Percentiles rank a stretch among this genome's conserved stretches.
phyloP scores from a whole-genome alignment of 225 moss, liverwort and hornwort species.

The Climacium dendroides region DNA sequence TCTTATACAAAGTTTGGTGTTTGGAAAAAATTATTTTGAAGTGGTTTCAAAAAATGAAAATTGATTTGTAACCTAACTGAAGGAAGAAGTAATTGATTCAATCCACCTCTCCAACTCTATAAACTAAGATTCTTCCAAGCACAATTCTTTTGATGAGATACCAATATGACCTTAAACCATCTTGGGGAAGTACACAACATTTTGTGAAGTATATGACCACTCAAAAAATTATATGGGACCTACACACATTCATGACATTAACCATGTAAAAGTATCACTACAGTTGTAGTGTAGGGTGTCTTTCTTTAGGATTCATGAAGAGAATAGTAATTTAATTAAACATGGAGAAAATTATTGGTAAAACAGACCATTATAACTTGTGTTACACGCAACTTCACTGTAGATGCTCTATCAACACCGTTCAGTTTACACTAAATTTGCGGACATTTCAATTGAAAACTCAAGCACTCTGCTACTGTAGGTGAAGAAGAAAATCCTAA shows the following conservation, averaged over 20 bases:
- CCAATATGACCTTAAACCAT: not conserved
- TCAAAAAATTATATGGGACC: not conserved
- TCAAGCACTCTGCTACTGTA: not conserved
- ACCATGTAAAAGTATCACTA: not conserved
- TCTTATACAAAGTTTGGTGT: not conserved
- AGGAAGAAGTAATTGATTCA: not conserved
- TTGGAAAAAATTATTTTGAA: not conserved
- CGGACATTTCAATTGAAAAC: not conserved
- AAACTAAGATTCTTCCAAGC: not conserved
- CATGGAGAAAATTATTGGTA: not conserved
- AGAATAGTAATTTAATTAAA: not conserved
- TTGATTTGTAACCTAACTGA: too few relatives aligned
- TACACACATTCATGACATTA: not conserved
- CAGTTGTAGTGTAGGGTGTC: too few relatives aligned
- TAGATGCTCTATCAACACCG: not conserved
- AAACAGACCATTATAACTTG: not conserved
- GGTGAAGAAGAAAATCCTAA: not conserved
- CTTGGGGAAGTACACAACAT: rapidly evolving
- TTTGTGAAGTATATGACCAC: rapidly evolving
- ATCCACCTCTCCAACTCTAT: not conserved
- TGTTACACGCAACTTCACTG: not conserved
- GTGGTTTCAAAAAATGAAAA: not conserved
- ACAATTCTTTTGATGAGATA: not conserved
- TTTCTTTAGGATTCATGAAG: not conserved
- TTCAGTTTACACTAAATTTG: not conserved